phyloP scores from a whole-genome alignment of 2,329 filamentous ascomycete species.

The Penicillium hesseltinei region DNA sequence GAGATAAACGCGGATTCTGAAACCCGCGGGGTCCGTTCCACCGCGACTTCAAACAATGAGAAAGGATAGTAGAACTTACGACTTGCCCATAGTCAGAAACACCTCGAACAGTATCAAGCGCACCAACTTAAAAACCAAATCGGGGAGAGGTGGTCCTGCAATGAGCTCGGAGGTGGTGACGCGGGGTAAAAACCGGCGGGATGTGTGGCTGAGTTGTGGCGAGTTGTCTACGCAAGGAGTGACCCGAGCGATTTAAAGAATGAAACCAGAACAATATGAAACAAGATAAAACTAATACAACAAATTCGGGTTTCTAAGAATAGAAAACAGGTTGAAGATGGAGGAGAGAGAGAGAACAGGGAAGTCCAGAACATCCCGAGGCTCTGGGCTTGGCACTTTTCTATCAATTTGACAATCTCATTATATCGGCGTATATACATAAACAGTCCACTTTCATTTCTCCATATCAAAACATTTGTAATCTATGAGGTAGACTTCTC shows the following conservation, averaged over 20 bases:
- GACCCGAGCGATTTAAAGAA: not conserved
- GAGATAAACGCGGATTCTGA: not conserved
- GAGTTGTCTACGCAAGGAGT: slow-evolving; percentile 1
- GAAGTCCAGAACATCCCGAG: slow-evolving; percentile 22
- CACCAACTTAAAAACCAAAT: slow-evolving; percentile 7
- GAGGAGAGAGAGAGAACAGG: slow-evolving; percentile 3
- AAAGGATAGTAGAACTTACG: slow-evolving; percentile 30
- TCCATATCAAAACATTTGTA: not conserved
- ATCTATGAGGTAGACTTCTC: not conserved
- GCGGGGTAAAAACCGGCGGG: slow-evolving; percentile 22
- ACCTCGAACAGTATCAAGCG: slow-evolving; percentile 1
- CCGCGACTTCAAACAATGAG: not conserved
- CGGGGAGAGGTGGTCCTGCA: slow-evolving; percentile 5
- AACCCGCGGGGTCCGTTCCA: not conserved
- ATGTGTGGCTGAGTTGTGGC: slow-evolving; percentile 23
- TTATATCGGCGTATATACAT: not conserved
- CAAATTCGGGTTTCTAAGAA: not conserved
- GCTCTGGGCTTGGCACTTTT: slow-evolving; percentile 20
- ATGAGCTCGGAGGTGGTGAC: slow-evolving; percentile 9
- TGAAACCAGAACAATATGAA: not conserved
- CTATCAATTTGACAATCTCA: not conserved
- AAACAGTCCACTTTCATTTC: not conserved
- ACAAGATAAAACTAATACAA: not conserved
- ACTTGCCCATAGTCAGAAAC: slow-evolving; percentile 37
- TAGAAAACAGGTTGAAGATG: slow-evolving; percentile 5